Percentiles rank a stretch among this genome's conserved stretches.
Conservation (phyloP, 441 rosid species). For the Jatropha multifida region DNA sequence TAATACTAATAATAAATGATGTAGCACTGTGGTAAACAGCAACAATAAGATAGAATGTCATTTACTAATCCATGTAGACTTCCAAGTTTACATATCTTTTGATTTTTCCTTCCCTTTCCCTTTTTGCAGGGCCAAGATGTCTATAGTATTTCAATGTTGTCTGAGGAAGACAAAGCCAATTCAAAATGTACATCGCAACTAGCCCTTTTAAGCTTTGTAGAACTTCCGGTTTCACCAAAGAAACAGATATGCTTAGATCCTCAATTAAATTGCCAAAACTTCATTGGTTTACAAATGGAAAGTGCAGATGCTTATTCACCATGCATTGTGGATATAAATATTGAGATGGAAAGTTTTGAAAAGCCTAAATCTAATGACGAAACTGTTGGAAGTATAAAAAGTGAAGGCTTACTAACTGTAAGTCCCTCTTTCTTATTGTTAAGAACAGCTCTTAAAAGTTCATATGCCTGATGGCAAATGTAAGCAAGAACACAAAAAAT, state of each 20-base stretch:
- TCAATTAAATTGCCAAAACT: conserved; percentile 53
- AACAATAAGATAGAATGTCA: background rate
- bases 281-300: conserved; percentile 54
- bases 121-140: conserved; percentile 62
- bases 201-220: conserved; percentile 62
- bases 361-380: conserved; percentile 38
- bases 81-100: background rate
- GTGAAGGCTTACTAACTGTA: conserved; percentile 46
- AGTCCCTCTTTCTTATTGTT: conserved; percentile 25
- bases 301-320: conserved; percentile 56
- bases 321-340: conserved; percentile 63
- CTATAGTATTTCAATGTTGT: conserved; percentile 63
- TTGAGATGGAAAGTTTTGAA: conserved; percentile 52
- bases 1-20: background rate
- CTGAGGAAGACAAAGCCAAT: conserved; percentile 51
- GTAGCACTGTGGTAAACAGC: background rate
- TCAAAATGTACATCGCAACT: conserved; percentile 49
- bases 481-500: background rate
- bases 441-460: background rate
- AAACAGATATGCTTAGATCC: conserved; percentile 50
- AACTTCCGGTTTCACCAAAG: conserved; percentile 63
- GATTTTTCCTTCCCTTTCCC: background rate
- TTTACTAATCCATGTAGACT: background rate
- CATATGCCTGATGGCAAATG: conserved; percentile 3
- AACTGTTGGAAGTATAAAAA: conserved; percentile 34